A percentile compares a stretch with the other conserved stretches of the same genome.
phyloP scores from a whole-genome alignment of 495 filamentous ascomycete species.

The Chlorociboria aeruginascens region DNA sequence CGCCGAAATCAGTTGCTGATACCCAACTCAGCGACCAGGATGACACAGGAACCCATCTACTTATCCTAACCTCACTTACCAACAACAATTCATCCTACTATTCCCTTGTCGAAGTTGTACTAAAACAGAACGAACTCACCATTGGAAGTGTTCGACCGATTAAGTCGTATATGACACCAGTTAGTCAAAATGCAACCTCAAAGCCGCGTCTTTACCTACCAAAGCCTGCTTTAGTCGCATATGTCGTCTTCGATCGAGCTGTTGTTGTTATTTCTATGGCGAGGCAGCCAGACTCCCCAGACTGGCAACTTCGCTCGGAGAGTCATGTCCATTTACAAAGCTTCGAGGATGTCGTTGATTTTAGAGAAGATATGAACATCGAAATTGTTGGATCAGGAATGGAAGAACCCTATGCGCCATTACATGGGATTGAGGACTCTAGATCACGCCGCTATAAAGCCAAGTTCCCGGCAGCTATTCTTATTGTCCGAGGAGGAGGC shows the following conservation, averaged over 20 bases:
- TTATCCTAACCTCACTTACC: slow-evolving; percentile 22
- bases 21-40: slow-evolving; percentile 12
- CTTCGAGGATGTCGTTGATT: slow-evolving; percentile 77
- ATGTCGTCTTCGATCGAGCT: slow-evolving; percentile 64
- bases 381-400: slow-evolving; percentile 50
- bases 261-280: slow-evolving; percentile 63
- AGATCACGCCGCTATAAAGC: slow-evolving; percentile 35
- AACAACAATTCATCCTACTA: slow-evolving; percentile 28
- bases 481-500: slow-evolving; percentile 71
- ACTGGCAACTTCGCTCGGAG: slow-evolving; percentile 56
- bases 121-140: slow-evolving; percentile 22
- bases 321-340: slow-evolving; percentile 36
- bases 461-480: slow-evolving; percentile 51
- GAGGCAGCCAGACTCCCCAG: slow-evolving; percentile 46
- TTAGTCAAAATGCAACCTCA: slow-evolving; percentile 25
- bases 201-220: slow-evolving; percentile 69
- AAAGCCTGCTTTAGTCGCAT: slow-evolving; percentile 64
- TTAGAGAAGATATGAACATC: slow-evolving; percentile 52
- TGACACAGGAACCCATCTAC: slow-evolving; percentile 11
- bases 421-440: slow-evolving; percentile 27
- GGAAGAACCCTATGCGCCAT: slow-evolving; percentile 36
- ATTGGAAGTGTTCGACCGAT: slow-evolving; percentile 49
- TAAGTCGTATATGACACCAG: slow-evolving; percentile 43
- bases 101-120: slow-evolving; percentile 33
- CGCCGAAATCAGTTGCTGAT: slow-evolving; percentile 21